These are phyloP conservation scores for Auricularia cornea DNA, from an alignment of 768 basidiomycete genomes.

Conservation along the genomic window DNA sequence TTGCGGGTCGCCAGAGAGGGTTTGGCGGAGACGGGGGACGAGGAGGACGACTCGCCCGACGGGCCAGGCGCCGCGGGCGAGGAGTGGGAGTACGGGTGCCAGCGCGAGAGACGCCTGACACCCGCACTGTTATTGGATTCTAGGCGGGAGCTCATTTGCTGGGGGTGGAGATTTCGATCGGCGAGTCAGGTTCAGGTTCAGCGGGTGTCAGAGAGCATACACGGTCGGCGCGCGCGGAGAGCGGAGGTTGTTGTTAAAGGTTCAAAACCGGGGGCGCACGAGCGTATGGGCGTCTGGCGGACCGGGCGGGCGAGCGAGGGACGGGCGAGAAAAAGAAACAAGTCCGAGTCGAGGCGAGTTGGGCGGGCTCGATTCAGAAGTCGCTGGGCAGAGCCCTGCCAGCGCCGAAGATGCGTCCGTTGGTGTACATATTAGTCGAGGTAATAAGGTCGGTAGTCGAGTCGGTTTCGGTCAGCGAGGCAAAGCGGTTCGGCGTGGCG, in stretches of 20 bases:
- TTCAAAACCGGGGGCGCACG: neutral
- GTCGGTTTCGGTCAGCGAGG: neutral
- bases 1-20: neutral
- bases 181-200: too few relatives aligned
- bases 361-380: neutral
- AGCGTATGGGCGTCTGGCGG: neutral
- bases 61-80: neutral
- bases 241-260: neutral
- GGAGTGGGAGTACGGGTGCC: neutral
- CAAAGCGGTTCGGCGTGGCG: neutral
- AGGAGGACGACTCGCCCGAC: neutral
- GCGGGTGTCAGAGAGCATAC: too few relatives aligned
- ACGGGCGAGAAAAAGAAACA: neutral
- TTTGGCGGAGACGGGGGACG: neutral
- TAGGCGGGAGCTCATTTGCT: neutral
- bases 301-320: neutral
- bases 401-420: neutral
- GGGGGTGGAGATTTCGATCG: neutral
- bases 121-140: neutral
- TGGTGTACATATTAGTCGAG: neutral
- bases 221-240: too few relatives aligned
- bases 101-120: neutral
- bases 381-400: neutral
- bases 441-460: neutral
- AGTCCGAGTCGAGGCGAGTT: neutral